Percentiles rank a stretch among this genome's conserved stretches.
These are phyloP conservation scores for Vaucheria bursata DNA, from an alignment of 352 stramenopile genomes.

Conservation along the genomic window DNA sequence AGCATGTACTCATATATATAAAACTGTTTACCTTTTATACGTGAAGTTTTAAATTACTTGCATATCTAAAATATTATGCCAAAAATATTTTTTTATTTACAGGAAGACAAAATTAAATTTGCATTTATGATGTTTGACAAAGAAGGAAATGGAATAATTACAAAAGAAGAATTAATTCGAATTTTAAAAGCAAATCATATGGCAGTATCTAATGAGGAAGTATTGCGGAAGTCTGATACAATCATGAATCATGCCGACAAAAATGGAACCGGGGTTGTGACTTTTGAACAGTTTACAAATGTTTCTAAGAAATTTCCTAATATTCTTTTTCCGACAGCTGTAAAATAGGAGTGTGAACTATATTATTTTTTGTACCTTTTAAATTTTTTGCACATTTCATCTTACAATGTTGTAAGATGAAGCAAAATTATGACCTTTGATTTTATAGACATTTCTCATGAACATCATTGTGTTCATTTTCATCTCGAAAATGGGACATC, in stretches of 20 bases:
- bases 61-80: neutral
- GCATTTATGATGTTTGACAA: slow-evolving; percentile 88
- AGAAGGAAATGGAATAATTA: slow-evolving; percentile 76
- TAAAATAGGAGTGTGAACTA: slow-evolving; percentile 28
- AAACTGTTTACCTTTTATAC: neutral
- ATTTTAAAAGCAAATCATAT: slow-evolving; percentile 81
- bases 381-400: too few relatives aligned
- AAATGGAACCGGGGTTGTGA: slow-evolving; percentile 89
- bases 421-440: too few relatives aligned
- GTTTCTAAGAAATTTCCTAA: slow-evolving; percentile 94
- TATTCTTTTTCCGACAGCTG: slow-evolving; percentile 43
- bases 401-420: too few relatives aligned
- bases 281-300: slow-evolving; percentile 88
- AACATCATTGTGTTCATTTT: too few relatives aligned
- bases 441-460: too few relatives aligned
- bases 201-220: slow-evolving; percentile 45
- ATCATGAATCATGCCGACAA: slow-evolving; percentile 87
- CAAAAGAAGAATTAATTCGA: slow-evolving; percentile 65
- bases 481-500: too few relatives aligned
- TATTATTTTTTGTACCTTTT: too few relatives aligned
- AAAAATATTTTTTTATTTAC: slow-evolving; percentile 23
- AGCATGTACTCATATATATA: neutral
- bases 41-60: neutral
- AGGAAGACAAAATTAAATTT: slow-evolving; percentile 72
- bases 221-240: slow-evolving; percentile 82